Percentiles rank a stretch among this genome's conserved stretches.
phyloP scores from a whole-genome alignment of 176 grass and related monocot species.

The Aegilops longissima region DNA sequence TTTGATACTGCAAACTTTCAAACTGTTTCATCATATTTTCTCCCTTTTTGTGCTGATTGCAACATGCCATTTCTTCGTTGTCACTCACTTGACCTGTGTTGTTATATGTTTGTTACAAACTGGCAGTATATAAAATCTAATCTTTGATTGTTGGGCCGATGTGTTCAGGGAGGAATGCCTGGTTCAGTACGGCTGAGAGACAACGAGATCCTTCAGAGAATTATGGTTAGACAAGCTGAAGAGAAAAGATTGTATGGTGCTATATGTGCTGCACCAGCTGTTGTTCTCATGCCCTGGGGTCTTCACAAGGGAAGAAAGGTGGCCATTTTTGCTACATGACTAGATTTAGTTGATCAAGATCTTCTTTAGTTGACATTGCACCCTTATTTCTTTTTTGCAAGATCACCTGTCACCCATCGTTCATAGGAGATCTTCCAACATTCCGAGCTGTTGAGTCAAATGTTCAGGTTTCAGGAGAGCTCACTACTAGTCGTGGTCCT shows the following conservation, averaged over 20 bases:
- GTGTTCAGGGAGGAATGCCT: constrained; percentile 87
- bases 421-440: constrained; percentile 79
- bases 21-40: background rate
- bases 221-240: constrained; percentile 78
- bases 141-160: constrained; percentile 6
- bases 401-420: constrained; percentile 95
- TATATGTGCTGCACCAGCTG: constrained; percentile 81
- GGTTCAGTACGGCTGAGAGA: constrained; percentile 88
- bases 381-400: constrained; percentile 39
- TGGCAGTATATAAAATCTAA: background rate
- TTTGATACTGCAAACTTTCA: background rate
- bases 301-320: constrained; percentile 87
- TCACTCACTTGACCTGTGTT: background rate
- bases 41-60: background rate
- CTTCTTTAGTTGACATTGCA: constrained; percentile 10
- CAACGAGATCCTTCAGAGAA: constrained; percentile 62
- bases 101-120: constrained; percentile 20
- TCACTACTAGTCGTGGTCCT: constrained; percentile 88
- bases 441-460: constrained; percentile 83
- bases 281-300: constrained; percentile 84
- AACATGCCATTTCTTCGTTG: background rate
- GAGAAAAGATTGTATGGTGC: constrained; percentile 87
- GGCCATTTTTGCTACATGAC: constrained; percentile 10
- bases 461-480: constrained; percentile 82
- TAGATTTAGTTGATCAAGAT: background rate